Conservation (phyloP, 2,329 filamentous ascomycete species). For the Colletotrichum sp. region DNA sequence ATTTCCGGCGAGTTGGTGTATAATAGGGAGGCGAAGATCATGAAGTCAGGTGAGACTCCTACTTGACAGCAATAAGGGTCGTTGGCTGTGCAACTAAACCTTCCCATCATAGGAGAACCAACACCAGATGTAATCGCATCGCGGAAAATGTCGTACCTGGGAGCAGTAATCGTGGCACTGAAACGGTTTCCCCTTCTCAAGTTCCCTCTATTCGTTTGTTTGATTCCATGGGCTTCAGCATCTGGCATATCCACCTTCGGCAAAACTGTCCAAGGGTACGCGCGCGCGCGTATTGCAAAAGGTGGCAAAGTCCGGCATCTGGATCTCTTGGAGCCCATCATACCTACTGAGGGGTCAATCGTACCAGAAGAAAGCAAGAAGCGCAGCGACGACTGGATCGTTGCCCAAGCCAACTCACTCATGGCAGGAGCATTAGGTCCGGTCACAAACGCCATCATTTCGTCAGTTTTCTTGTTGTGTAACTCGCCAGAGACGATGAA, state of each 20-base stretch:
- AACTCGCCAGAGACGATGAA: background rate
- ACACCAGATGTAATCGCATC: background rate
- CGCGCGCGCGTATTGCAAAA: background rate
- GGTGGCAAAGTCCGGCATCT: background rate
- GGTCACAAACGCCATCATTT: background rate
- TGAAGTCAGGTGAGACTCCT: background rate
- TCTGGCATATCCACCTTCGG: background rate
- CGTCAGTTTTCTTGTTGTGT: background rate
- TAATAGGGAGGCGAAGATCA: background rate
- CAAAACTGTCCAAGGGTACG: background rate
- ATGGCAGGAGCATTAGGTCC: background rate
- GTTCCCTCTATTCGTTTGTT: background rate
- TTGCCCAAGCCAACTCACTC: background rate
- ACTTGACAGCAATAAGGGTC: rapidly evolving
- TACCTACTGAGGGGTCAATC: background rate
- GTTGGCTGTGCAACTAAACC: background rate
- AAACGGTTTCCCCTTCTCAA: background rate
- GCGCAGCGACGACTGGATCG: background rate
- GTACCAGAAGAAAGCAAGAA: background rate
- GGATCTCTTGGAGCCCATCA: background rate
- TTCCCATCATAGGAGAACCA: background rate
- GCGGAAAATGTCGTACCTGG: background rate
- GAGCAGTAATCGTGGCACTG: background rate
- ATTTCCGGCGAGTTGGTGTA: background rate
- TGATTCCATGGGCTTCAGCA: background rate